Conservation (phyloP, 2,329 filamentous ascomycete genomes). For the Periconia sp. region DNA sequence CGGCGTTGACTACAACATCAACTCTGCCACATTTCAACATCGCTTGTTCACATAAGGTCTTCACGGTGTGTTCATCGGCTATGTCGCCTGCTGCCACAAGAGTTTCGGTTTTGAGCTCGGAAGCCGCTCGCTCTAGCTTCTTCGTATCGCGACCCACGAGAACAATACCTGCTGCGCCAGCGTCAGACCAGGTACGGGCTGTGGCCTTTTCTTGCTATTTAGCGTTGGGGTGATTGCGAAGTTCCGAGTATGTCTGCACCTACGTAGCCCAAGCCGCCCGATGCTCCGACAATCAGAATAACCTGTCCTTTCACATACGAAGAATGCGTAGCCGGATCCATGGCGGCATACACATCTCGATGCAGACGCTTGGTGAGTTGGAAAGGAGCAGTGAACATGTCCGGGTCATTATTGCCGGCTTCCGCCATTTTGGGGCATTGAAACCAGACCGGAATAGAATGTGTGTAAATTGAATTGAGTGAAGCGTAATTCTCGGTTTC, state of each 20-base stretch:
- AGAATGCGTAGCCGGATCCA: conserved; percentile 16
- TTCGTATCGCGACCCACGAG: conserved; percentile 28
- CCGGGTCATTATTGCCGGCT: conserved; percentile 7
- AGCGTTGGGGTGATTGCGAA: not conserved
- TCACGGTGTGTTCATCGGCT: conserved; percentile 12
- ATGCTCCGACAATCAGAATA: conserved; percentile 26
- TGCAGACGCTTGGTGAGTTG: conserved; percentile 22
- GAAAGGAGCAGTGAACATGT: conserved; percentile 20
- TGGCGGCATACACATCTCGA: conserved; percentile 19
- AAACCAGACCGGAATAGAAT: not conserved
- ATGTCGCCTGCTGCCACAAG: conserved; percentile 15
- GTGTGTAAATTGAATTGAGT: not conserved
- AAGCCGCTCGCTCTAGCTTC: conserved; percentile 11
- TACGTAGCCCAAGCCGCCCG: conserved; percentile 33
- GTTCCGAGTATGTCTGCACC: not conserved
- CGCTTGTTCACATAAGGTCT: conserved; percentile 15
- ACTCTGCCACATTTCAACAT: conserved; percentile 20
- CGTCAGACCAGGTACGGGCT: conserved; percentile 30
- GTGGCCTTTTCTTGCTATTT: conserved; percentile 11
- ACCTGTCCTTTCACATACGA: conserved; percentile 18
- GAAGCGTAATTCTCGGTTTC: not conserved
- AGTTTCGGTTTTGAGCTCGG: conserved; percentile 7
- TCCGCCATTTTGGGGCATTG: conserved; percentile 5
- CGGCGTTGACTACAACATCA: conserved; percentile 26
- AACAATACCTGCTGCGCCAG: conserved; percentile 30